These are phyloP conservation scores for Cinnamomum micranthum DNA, from an alignment of 164 flowering plant genomes.

Conservation along the genomic window DNA sequence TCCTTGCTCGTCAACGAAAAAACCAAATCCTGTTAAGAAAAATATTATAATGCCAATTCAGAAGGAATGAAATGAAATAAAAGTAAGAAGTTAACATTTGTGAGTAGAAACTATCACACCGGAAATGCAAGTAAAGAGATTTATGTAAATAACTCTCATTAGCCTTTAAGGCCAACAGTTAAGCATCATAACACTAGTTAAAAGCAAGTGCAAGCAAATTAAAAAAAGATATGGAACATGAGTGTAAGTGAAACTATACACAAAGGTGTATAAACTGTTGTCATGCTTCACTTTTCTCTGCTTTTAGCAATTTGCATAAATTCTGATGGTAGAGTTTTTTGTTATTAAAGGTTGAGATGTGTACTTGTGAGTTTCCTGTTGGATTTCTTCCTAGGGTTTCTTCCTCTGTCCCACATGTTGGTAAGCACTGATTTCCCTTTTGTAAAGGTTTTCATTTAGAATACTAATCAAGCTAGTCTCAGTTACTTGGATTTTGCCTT, in stretches of 20 bases:
- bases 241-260: not conserved
- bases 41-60: conserved; percentile 1
- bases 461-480: no score
- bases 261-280: not conserved
- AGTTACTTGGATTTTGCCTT: no score
- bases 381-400: no score
- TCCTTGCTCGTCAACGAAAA: conserved; percentile 65
- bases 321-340: no score
- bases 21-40: conserved; percentile 77
- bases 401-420: no score
- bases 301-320: no score
- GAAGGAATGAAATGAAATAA: not conserved
- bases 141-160: no score
- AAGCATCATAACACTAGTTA: not conserved
- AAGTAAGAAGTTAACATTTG: not conserved
- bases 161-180: not conserved
- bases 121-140: not conserved
- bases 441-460: no score
- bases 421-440: no score
- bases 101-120: not conserved
- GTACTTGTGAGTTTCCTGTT: no score
- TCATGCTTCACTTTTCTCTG: not conserved
- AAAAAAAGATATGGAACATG: not conserved
- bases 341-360: no score
- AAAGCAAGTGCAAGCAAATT: not conserved